Percentiles rank a stretch among this genome's conserved stretches.
These are phyloP conservation scores for Ormosia emarginata DNA, from an alignment of 306 rosid species.

Conservation along the genomic window DNA sequence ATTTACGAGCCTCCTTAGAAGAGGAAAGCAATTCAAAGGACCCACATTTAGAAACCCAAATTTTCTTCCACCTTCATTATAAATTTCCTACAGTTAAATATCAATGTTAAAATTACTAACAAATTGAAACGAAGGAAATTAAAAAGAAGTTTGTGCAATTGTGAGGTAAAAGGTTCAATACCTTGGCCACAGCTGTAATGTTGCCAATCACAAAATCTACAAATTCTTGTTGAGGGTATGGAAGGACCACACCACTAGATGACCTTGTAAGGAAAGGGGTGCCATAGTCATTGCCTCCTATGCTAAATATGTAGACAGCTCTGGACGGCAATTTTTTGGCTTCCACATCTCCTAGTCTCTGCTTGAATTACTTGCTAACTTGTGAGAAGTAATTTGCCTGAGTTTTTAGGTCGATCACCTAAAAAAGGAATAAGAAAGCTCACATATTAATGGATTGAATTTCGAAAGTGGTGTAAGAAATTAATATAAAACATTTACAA, in stretches of 20 bases:
- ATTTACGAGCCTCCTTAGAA: constrained; percentile 6
- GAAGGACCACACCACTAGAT: neutral
- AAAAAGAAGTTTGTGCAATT: neutral
- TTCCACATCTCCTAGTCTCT: constrained; percentile 30
- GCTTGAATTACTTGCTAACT: constrained; percentile 23
- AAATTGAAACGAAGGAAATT: too few species aligned
- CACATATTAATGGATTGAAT: neutral
- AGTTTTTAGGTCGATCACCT: constrained; percentile 42
- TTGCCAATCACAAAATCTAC: constrained; percentile 45
- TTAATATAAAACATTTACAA: too few species aligned
- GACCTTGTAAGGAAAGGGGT: neutral
- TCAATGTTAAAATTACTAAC: neutral
- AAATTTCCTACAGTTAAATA: constrained; percentile 27
- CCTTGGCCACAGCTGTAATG: constrained; percentile 30
- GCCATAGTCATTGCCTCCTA: constrained; percentile 42
- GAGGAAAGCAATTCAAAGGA: constrained; percentile 33
- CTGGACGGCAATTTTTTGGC: constrained; percentile 23
- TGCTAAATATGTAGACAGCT: constrained; percentile 43
- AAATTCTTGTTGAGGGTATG: constrained; percentile 24
- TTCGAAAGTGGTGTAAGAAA: neutral
- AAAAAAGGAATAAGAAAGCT: neutral
- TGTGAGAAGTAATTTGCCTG: constrained; percentile 42
- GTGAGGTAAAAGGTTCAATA: neutral
- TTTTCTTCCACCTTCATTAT: constrained; percentile 55
- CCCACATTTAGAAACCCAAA: constrained; percentile 28